These are phyloP conservation scores for Podospora pseudoanserina DNA, from an alignment of 495 filamentous ascomycete species.

Conservation along the genomic window DNA sequence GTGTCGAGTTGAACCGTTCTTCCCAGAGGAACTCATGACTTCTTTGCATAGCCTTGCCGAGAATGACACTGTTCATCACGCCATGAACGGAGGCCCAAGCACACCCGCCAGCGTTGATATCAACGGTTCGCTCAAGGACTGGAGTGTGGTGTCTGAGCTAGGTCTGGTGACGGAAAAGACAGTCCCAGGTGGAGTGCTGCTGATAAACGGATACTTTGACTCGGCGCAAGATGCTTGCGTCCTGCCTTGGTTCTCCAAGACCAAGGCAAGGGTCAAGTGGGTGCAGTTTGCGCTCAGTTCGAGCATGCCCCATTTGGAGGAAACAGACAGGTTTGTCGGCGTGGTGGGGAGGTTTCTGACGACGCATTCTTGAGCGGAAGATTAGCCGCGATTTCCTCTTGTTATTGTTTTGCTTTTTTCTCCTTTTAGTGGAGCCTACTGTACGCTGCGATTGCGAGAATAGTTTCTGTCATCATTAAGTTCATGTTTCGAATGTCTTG, in stretches of 20 bases:
- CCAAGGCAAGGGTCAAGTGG: conserved; percentile 45
- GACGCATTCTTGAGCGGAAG: not conserved
- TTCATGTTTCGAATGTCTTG: no score
- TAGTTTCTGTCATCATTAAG: no score
- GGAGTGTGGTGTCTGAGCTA: conserved; percentile 27
- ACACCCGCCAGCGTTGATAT: conserved; percentile 41
- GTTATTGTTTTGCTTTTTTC: not conserved
- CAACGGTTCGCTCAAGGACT: conserved; percentile 31
- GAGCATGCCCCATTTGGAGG: conserved; percentile 14
- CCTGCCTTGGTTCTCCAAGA: conserved; percentile 43
- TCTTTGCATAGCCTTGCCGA: conserved; percentile 32
- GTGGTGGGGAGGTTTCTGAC: conserved; percentile 9
- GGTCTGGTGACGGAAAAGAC: conserved; percentile 39
- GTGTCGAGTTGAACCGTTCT: conserved; percentile 35
- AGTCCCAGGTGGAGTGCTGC: conserved; percentile 25
- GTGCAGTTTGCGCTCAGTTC: conserved; percentile 26
- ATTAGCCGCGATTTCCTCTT: not conserved
- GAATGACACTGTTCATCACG: conserved; percentile 42
- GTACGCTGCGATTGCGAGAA: no score
- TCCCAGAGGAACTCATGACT: conserved; percentile 31
- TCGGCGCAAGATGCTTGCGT: conserved; percentile 45
- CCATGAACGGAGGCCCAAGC: conserved; percentile 38
- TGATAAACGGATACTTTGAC: conserved; percentile 52
- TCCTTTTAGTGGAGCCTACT: not conserved
- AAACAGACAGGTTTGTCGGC: conserved; percentile 16